These are phyloP conservation scores for Globisporangium emineosum DNA, from an alignment of 352 stramenopile genomes.

Conservation along the genomic window DNA sequence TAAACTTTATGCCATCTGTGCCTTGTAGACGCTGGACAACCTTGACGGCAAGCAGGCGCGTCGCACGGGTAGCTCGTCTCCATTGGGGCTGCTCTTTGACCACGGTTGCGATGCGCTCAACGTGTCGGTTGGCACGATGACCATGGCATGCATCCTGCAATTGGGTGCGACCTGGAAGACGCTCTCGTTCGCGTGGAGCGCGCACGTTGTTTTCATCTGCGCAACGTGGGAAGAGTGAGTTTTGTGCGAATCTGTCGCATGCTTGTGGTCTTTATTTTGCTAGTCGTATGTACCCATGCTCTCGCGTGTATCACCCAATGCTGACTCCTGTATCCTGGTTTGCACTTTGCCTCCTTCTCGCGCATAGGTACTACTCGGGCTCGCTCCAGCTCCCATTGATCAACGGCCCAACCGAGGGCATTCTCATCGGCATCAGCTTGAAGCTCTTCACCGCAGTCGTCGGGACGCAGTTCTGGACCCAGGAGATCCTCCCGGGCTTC, in stretches of 20 bases:
- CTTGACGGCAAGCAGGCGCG: slow-evolving; percentile 81
- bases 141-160: slow-evolving; percentile 75
- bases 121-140: slow-evolving; percentile 79
- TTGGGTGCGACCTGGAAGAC: slow-evolving; percentile 78
- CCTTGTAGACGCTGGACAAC: slow-evolving; percentile 78
- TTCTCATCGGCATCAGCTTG: slow-evolving; percentile 82
- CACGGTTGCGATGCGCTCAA: slow-evolving; percentile 85
- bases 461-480: slow-evolving; percentile 67
- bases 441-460: slow-evolving; percentile 72
- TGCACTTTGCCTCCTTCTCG: not conserved
- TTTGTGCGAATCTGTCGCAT: not conserved
- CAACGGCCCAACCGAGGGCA: slow-evolving; percentile 96
- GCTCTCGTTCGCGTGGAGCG: slow-evolving; percentile 69
- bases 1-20: too few relatives aligned
- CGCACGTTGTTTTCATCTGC: slow-evolving; percentile 79
- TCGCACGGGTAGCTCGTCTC: slow-evolving; percentile 76
- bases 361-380: slow-evolving; percentile 90
- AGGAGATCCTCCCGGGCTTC: slow-evolving; percentile 54
- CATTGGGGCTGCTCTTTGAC: slow-evolving; percentile 81
- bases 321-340: not conserved
- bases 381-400: slow-evolving; percentile 93
- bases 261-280: not conserved
- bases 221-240: slow-evolving; percentile 87
- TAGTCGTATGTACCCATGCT: not conserved
- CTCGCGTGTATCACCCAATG: not conserved